Conservation (phyloP, 352 stramenopile genomes). For the Globisporangium recalcitrans region DNA sequence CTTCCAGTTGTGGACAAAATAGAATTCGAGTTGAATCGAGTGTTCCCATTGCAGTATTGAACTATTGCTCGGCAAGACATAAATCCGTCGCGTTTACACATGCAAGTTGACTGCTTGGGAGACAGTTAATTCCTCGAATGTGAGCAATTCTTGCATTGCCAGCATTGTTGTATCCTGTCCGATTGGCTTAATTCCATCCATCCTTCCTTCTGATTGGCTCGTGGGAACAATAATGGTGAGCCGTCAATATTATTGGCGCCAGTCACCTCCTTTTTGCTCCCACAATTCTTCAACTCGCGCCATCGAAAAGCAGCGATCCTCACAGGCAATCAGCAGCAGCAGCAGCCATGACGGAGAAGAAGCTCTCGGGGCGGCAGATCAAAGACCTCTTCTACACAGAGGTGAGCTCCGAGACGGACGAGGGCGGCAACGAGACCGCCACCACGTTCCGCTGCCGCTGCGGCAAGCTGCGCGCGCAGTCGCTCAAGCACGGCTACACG, state of each 20-base stretch:
- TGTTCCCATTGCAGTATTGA: no score
- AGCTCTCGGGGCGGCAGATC: conserved; percentile 38
- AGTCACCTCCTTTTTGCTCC: not conserved
- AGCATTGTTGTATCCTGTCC: not conserved
- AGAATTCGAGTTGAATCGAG: no score
- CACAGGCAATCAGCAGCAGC: not conserved
- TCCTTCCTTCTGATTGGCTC: conserved; percentile 2
- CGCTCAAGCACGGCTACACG: conserved; percentile 51
- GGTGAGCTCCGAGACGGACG: conserved; percentile 13
- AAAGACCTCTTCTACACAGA: conserved; percentile 48
- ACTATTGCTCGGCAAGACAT: no score
- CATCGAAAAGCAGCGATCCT: not conserved
- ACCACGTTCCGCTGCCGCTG: conserved; percentile 55
- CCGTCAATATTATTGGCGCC: conserved; percentile 15
- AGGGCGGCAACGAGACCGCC: conserved; percentile 12
- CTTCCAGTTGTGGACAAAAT: no score
- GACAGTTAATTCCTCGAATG: no score
- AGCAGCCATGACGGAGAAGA: conserved; percentile 14
- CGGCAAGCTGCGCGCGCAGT: conserved; percentile 50
- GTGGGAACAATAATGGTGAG: conserved; percentile 4
- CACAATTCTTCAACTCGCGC: no score
- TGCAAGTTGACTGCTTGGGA: no score
- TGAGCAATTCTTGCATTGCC: no score
- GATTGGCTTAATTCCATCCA: conserved; percentile 10
- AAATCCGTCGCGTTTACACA: no score